These are phyloP conservation scores for Diaporthe ampelina DNA, from an alignment of 2,329 filamentous ascomycete genomes.

Conservation along the genomic window DNA sequence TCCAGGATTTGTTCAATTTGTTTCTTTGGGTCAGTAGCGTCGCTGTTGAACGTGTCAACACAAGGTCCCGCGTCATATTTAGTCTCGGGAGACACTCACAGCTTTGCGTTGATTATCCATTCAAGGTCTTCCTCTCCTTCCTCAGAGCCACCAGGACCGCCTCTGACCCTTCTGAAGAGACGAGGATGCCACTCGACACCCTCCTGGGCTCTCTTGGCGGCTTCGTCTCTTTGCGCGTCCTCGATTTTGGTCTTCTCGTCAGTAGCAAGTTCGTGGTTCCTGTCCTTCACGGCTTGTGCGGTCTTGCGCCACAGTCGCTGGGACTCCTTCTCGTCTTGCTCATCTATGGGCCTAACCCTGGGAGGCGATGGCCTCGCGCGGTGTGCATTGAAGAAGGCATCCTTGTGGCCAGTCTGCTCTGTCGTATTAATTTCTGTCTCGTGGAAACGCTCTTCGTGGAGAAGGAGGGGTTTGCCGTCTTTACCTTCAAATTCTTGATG, in stretches of 20 bases:
- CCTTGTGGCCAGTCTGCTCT: slow-evolving; percentile 84
- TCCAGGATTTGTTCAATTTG: slow-evolving; percentile 86
- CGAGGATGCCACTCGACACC: slow-evolving; percentile 89
- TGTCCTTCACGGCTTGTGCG: slow-evolving; percentile 83
- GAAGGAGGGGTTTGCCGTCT: slow-evolving; percentile 46
- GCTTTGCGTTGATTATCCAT: slow-evolving; percentile 90
- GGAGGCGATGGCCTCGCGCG: slow-evolving; percentile 83
- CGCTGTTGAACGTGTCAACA: slow-evolving; percentile 59
- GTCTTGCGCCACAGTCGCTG: slow-evolving; percentile 89
- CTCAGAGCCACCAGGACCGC: slow-evolving; percentile 78
- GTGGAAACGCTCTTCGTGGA: too few relatives aligned
- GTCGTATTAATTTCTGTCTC: slow-evolving; percentile 38
- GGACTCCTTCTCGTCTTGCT: slow-evolving; percentile 92
- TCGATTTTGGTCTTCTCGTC: slow-evolving; percentile 98
- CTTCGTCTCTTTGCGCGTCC: slow-evolving; percentile 90
- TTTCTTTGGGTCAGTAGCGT: slow-evolving; percentile 70
- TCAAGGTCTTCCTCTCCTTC: slow-evolving; percentile 91
- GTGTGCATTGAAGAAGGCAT: slow-evolving; percentile 89
- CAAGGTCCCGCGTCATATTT: slow-evolving; percentile 17
- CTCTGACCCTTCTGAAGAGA: slow-evolving; percentile 83
- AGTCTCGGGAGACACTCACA: slow-evolving; percentile 68
- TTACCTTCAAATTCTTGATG: slow-evolving; percentile 84
- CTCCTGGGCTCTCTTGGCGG: slow-evolving; percentile 82
- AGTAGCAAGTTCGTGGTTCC: slow-evolving; percentile 90
- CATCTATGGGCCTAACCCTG: slow-evolving; percentile 79